Evolutionary conservation across 257 asterid genomes (phyloP).

Genomic region (Fraxinus quadrangulata): DNA sequence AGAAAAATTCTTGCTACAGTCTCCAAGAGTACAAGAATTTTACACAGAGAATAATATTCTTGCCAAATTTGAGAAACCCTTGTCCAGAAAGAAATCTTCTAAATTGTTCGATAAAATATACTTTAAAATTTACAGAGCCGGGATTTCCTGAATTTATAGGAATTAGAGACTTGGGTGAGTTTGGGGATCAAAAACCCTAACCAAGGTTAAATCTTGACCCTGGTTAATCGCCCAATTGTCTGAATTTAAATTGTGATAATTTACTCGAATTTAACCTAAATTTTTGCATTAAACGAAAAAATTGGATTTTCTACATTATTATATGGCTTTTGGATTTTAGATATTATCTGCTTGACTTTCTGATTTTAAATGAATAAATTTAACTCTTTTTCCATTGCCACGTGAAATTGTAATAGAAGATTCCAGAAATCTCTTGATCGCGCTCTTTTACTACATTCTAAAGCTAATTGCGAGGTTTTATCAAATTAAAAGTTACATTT

Average conservation of each 20-base stretch:
- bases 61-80: neutral
- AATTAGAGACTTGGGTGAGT: neutral
- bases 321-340: neutral
- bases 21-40: neutral
- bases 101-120: neutral
- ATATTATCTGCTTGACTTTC: neutral
- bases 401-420: neutral
- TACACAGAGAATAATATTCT: neutral
- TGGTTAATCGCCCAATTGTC: constrained; percentile 2
- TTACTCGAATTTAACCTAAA: neutral
- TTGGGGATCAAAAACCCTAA: constrained; percentile 18
- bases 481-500: no score
- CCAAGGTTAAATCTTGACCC: constrained; percentile 24
- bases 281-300: constrained; percentile 3
- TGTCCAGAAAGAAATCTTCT: neutral
- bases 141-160: neutral
- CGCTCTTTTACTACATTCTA: neutral
- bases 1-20: neutral
- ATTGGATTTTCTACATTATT: neutral
- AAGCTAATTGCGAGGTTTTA: no score
- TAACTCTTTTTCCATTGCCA: no score
- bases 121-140: neutral
- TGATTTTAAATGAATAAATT: neutral
- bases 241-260: neutral
- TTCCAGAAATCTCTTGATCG: neutral